A percentile compares a stretch with the other conserved stretches of the same genome.
phyloP scores from a whole-genome alignment of 345 rosid species.

The Salix arbutifolia region DNA sequence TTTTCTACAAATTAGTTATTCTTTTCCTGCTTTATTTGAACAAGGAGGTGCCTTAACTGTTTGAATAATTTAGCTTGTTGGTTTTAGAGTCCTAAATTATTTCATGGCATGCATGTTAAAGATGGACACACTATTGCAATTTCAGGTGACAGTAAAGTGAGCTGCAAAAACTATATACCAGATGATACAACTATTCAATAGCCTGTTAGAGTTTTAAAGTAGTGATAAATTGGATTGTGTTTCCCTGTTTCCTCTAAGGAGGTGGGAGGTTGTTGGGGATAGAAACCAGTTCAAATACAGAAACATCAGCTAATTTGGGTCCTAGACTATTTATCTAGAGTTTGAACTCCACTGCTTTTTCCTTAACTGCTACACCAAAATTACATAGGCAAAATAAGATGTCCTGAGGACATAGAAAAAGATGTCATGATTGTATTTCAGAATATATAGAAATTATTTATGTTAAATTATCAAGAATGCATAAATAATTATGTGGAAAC shows the following conservation, averaged over 20 bases:
- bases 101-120: conserved; percentile 95
- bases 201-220: not conserved
- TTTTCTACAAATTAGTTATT: not conserved
- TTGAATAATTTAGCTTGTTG: conserved; percentile 13
- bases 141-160: conserved; percentile 79
- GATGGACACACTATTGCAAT: conserved; percentile 75
- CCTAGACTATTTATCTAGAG: too few species aligned
- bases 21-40: not conserved
- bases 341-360: too few species aligned
- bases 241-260: not conserved
- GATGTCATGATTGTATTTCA: too few species aligned
- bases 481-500: too few species aligned
- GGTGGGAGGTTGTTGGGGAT: not conserved
- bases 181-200: conserved; percentile 35
- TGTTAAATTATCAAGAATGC: too few species aligned
- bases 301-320: too few species aligned
- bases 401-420: too few species aligned
- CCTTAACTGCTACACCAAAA: too few species aligned
- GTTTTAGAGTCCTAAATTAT: conserved; percentile 84
- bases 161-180: conserved; percentile 87
- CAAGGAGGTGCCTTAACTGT: not conserved
- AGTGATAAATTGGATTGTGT: not conserved
- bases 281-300: too few species aligned
- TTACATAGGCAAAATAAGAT: too few species aligned
- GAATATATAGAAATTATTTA: too few species aligned